Percentiles rank a stretch among this genome's conserved stretches.
Conservation (phyloP, 805 yeast species). For the Spathaspora girioi region DNA sequence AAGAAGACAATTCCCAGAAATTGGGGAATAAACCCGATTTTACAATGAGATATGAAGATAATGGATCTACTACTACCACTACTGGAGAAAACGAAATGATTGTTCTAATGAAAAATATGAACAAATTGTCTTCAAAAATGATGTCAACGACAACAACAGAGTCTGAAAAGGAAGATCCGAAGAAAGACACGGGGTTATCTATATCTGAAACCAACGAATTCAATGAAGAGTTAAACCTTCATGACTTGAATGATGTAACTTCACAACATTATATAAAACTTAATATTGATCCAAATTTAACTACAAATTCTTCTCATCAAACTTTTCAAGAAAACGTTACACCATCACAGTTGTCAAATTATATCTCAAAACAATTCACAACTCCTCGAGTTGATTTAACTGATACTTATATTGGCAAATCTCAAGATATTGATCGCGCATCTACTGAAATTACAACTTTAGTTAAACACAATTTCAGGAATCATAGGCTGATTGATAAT, state of each 20-base stretch:
- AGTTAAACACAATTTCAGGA: slow-evolving; percentile 33
- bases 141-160: slow-evolving; percentile 24
- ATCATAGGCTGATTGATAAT: slow-evolving; percentile 17
- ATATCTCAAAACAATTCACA: slow-evolving; percentile 12
- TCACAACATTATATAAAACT: slow-evolving; percentile 29
- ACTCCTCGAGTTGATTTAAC: slow-evolving; percentile 13
- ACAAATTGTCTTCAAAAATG: slow-evolving; percentile 80
- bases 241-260: slow-evolving; percentile 34
- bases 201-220: slow-evolving; percentile 17
- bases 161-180: not conserved
- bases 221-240: slow-evolving; percentile 29
- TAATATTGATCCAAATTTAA: slow-evolving; percentile 22
- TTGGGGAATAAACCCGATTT: slow-evolving; percentile 82
- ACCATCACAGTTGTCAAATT: slow-evolving; percentile 11
- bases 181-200: slow-evolving; percentile 6
- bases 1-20: slow-evolving; percentile 71
- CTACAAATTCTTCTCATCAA: slow-evolving; percentile 17
- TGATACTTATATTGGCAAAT: slow-evolving; percentile 25
- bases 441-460: slow-evolving; percentile 26
- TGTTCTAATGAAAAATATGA: slow-evolving; percentile 81
- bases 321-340: slow-evolving; percentile 4
- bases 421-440: slow-evolving; percentile 28
- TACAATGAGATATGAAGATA: slow-evolving; percentile 71
- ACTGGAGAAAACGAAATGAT: slow-evolving; percentile 57
- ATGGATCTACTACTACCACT: slow-evolving; percentile 4